Percentiles rank a stretch among this genome's conserved stretches.
These are phyloP conservation scores for Endogone sp. DNA, from an alignment of 192 early-diverging fungal species.

Conservation along the genomic window DNA sequence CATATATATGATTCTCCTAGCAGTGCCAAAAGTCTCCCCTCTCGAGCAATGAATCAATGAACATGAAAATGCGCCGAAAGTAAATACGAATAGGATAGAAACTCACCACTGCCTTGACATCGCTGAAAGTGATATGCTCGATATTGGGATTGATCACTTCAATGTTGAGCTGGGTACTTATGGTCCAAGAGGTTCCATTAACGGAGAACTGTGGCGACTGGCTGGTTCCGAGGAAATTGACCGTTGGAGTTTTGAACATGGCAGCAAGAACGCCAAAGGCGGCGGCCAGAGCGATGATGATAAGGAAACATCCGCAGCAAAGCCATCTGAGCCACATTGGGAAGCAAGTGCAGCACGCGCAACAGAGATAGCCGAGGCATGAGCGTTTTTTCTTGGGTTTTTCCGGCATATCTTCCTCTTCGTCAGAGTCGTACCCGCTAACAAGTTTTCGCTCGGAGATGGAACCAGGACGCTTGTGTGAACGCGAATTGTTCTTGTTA, in stretches of 20 bases:
- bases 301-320: conserved; percentile 9
- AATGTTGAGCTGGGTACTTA: conserved; percentile 21
- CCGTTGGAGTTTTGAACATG: conserved; percentile 24
- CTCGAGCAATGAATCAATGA: too few relatives aligned
- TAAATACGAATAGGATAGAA: too few relatives aligned
- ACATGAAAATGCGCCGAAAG: too few relatives aligned
- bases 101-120: conserved; percentile 22
- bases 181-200: conserved; percentile 8
- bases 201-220: conserved; percentile 12
- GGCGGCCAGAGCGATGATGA: conserved; percentile 7
- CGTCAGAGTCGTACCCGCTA: too few relatives aligned
- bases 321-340: conserved; percentile 20
- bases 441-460: too few relatives aligned
- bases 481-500: too few relatives aligned
- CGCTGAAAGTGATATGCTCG: conserved; percentile 17
- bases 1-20: too few relatives aligned
- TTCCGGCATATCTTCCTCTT: too few relatives aligned
- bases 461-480: too few relatives aligned
- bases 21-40: too few relatives aligned
- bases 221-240: conserved; percentile 19
- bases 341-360: conserved; percentile 28
- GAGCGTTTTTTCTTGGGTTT: too few relatives aligned
- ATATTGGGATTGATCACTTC: conserved; percentile 24
- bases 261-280: conserved; percentile 20
- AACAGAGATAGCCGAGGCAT: conserved; percentile 23